Percentiles rank a stretch among this genome's conserved stretches.
phyloP scores from a whole-genome alignment of 1,284 basidiomycete species.

The Leccinum solheimii region DNA sequence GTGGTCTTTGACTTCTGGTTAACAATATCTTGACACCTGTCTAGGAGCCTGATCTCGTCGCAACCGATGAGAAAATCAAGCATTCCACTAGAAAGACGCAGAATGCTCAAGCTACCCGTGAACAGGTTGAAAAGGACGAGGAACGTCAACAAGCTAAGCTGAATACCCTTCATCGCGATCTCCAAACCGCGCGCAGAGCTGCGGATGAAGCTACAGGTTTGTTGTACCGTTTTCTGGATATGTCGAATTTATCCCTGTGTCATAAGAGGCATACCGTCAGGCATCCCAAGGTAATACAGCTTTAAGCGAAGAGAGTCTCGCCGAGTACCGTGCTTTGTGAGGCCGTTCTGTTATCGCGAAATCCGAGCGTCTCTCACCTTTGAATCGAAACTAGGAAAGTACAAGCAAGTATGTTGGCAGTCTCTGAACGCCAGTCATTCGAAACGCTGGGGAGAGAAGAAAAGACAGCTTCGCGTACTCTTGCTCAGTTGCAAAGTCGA shows the following conservation, averaged over 20 bases:
- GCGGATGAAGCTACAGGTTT: conserved; percentile 79
- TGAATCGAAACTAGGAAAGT: conserved; percentile 59
- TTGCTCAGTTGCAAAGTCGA: conserved; percentile 69
- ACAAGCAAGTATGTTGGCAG: conserved; percentile 73
- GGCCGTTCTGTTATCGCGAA: conserved; percentile 28
- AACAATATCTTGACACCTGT: not conserved
- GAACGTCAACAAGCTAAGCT: conserved; percentile 67
- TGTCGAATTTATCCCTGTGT: not conserved
- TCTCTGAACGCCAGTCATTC: conserved; percentile 85
- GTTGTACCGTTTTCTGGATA: conserved; percentile 4
- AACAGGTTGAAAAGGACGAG: conserved; percentile 70
- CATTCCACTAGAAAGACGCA: conserved; percentile 80
- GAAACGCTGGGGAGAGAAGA: conserved; percentile 81
- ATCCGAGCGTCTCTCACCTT: conserved; percentile 7
- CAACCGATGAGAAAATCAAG: conserved; percentile 83
- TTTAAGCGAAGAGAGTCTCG: conserved; percentile 80
- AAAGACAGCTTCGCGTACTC: conserved; percentile 68
- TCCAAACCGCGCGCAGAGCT: conserved; percentile 65
- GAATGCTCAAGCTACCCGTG: conserved; percentile 64
- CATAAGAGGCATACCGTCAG: conserved; percentile 73
- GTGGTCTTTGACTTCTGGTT: conserved; percentile 13
- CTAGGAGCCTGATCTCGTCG: conserved; percentile 80
- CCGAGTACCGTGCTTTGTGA: conserved; percentile 85
- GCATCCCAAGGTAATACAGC: conserved; percentile 75
- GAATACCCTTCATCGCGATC: conserved; percentile 58